Evolutionary conservation across 106 monocot genomes (phyloP).

Genomic region (Agapanthus africanus): DNA sequence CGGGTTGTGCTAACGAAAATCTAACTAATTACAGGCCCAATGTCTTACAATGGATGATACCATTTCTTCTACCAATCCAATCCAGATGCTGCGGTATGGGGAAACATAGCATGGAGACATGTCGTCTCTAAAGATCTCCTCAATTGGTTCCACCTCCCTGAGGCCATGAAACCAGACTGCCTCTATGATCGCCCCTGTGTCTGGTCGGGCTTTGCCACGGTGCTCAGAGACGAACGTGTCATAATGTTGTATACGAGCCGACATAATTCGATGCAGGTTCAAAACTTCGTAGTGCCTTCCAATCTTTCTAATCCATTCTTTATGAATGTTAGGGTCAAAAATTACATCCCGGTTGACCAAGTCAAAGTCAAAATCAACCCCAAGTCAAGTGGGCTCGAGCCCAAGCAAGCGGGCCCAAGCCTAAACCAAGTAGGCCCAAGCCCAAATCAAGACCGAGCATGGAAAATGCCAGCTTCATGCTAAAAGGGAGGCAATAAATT

Average conservation of each 20-base stretch:
- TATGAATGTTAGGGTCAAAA: no score
- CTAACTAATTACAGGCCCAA: neutral
- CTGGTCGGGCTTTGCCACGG: conserved; percentile 39
- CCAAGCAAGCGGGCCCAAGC: no score
- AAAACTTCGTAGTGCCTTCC: conserved; percentile 24
- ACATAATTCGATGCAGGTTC: conserved; percentile 20
- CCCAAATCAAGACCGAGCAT: no score
- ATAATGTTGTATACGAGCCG: conserved; percentile 34
- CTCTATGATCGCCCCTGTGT: conserved; percentile 38
- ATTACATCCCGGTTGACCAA: no score
- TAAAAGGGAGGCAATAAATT: no score
- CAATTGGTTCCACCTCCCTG: conserved; percentile 35
- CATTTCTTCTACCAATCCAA: conserved; percentile 51
- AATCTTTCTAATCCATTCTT: conserved; percentile 19
- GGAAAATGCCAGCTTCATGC: no score
- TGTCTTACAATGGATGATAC: conserved; percentile 44
- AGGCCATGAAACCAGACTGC: conserved; percentile 27
- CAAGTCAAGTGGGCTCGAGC: no score
- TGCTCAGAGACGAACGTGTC: conserved; percentile 23
- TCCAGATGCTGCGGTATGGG: conserved; percentile 25
- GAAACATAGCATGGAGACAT: conserved; percentile 42
- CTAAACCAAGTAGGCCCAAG: no score
- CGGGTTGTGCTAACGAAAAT: no score
- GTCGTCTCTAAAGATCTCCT: conserved; percentile 33
- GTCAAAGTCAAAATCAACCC: no score